Conservation (phyloP, 2,329 filamentous ascomycete genomes). For the Trichoderma sp. region DNA sequence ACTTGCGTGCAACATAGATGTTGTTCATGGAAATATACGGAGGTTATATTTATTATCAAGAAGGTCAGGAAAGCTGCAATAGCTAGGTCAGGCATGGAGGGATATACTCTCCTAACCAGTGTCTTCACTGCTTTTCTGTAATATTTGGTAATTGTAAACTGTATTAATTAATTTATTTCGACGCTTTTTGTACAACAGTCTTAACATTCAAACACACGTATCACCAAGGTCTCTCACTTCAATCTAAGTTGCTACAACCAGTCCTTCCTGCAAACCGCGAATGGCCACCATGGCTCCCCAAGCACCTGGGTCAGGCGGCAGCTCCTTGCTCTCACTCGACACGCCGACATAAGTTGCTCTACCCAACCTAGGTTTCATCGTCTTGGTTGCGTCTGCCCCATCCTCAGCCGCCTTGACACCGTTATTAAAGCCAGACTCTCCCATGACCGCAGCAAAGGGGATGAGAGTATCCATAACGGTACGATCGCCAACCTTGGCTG, state of each 20-base stretch:
- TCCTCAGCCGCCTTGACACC: conserved; percentile 60
- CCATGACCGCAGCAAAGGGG: conserved; percentile 52
- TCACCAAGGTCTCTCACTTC: background rate
- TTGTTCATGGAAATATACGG: background rate
- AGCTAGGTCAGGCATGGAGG: too few species aligned
- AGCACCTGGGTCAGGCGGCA: conserved; percentile 69
- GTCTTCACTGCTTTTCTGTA: background rate
- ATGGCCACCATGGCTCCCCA: conserved; percentile 66
- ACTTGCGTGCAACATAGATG: background rate
- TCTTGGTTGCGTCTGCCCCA: conserved; percentile 64
- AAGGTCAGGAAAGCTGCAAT: too few species aligned
- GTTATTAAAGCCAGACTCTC: conserved; percentile 52
- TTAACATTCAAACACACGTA: background rate
- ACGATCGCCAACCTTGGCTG: conserved; percentile 56
- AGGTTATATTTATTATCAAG: too few species aligned
- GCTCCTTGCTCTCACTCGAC: conserved; percentile 50
- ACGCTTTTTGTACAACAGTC: background rate
- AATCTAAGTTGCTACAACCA: conserved; percentile 8
- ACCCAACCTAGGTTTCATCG: conserved; percentile 64
- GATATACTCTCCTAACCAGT: background rate
- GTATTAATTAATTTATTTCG: background rate
- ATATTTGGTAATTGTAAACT: background rate
- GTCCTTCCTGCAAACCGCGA: conserved; percentile 39
- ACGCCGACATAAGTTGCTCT: conserved; percentile 68
- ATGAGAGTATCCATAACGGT: conserved; percentile 60